Base-by-base conservation (phyloP, 1,284 basidiomycete genomes). In the Afroboletus lepidellus region DNA sequence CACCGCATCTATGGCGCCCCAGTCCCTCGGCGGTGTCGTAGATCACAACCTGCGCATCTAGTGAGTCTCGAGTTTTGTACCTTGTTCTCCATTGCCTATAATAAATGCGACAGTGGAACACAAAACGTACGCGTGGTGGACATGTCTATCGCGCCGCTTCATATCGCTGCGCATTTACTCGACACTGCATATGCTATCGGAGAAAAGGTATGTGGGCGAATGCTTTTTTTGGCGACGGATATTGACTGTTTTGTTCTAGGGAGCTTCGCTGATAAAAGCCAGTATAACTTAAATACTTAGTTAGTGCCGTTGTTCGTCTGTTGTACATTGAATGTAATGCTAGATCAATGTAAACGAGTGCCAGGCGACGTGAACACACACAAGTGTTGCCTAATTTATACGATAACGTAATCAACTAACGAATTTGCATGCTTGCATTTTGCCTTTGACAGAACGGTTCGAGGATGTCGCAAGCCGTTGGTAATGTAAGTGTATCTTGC, bases 401-500 rank as follows among this genome's bases (percentile, higher is more conserved):
- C n/a, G 34, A 36, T 36, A n/a, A 36, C n/a, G 34, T 36, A 36
- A 36, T n/a, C 33, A 3, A 34, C n/a, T 15, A n/a, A 34, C 30
- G 16, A 34, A n/a, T 34, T 34, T 34, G 33, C 34, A 3, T 20
- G n/a, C 18, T 8, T 36, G 34, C 18, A 8, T 9, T 9, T 36
- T 18, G n/a, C 34, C 8, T 34, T 34, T 11, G 13, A 9, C 34
- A 16, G 11, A 23, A 21, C 9, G n/a, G 39, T 33, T 43, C 9
- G 34, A 63, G 21, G 49, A 85, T 84, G 82, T 84, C 82, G 27
- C 82, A 84, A 62, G 75, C 77, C 39, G 74, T 87, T 50, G 85
- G 85, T 65, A 89, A 86, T 65, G 86, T 87, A 70, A 25, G 79
- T 77, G 70, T 16, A 16, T 27, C 29, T 46, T 49, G n/a, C 27